Percentiles rank a stretch among this genome's conserved stretches.
Conservation (phyloP, 805 yeast genomes). For the Alloascoidea africana region DNA sequence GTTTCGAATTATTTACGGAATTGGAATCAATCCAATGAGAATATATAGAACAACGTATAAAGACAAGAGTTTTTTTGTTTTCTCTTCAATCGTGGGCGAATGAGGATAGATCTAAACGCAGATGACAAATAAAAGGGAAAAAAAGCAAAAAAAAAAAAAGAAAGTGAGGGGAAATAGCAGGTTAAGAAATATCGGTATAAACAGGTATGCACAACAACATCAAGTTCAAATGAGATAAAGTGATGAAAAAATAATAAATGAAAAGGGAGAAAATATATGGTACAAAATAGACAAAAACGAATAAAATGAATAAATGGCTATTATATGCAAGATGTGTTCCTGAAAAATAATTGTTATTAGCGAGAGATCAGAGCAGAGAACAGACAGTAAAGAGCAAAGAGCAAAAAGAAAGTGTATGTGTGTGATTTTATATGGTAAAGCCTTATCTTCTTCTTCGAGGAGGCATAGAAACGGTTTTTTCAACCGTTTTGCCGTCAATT, state of each 20-base stretch:
- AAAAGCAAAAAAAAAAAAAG: slow-evolving; percentile 5
- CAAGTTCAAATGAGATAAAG: too few species aligned
- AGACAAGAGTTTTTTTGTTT: slow-evolving; percentile 1
- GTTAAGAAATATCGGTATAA: slow-evolving; percentile 6
- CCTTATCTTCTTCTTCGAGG: not conserved
- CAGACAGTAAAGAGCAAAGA: too few species aligned
- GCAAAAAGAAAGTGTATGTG: too few species aligned
- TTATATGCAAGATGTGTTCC: too few species aligned
- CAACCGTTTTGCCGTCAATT: slow-evolving; percentile 1
- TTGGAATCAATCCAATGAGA: not conserved
- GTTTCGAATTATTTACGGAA: slow-evolving; percentile 1
- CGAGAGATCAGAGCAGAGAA: too few species aligned
- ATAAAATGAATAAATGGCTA: too few species aligned
- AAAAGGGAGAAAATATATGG: too few species aligned
- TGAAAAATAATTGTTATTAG: too few species aligned
- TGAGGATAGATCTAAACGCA: slow-evolving; percentile 6
- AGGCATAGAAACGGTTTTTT: not conserved
- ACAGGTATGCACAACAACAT: too few species aligned
- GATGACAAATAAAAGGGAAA: slow-evolving; percentile 5
- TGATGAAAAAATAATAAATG: too few species aligned
- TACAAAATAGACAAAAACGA: too few species aligned
- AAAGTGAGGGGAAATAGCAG: not conserved
- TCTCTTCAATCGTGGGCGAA: not conserved
- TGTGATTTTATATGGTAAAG: too few species aligned
- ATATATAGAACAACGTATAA: not conserved